Evolutionary conservation across 306 rosid species (phyloP).

Genomic region (Quillaja saponaria): DNA sequence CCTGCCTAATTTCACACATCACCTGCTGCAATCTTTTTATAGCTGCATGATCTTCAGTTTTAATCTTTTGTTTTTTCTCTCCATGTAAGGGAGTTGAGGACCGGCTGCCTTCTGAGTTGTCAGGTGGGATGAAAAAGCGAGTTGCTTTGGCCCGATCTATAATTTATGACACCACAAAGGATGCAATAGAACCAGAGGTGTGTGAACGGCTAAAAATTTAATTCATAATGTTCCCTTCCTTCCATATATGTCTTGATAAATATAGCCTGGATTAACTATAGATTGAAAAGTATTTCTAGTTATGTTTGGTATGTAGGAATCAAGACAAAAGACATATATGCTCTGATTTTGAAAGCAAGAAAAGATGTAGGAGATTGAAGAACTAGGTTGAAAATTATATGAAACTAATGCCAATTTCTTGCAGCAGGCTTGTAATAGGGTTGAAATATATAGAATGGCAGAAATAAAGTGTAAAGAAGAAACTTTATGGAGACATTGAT

Average conservation of each 20-base stretch:
- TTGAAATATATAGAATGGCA: no score
- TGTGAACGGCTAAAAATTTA: conserved; percentile 29
- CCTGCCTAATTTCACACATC: no score
- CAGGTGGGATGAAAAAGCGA: conserved; percentile 99
- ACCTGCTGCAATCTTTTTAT: not conserved
- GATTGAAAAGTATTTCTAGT: not conserved
- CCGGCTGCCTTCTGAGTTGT: conserved; percentile 89
- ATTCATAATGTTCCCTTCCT: conserved; percentile 3
- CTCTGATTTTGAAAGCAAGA: no score
- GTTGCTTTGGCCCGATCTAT: conserved; percentile 97
- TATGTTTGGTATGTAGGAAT: no score
- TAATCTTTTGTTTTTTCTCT: not conserved
- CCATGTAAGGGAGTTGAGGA: conserved; percentile 78
- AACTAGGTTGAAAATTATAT: no score
- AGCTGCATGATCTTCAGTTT: conserved; percentile 4
- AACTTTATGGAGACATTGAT: no score
- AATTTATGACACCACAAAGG: conserved; percentile 70
- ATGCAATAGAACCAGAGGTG: conserved; percentile 92
- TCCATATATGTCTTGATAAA: no score
- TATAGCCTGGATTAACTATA: conserved; percentile 17
- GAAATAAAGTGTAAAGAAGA: no score
- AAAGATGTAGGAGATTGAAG: no score
- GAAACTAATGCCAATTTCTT: no score
- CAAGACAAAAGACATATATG: no score
- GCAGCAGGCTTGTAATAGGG: no score